These are phyloP conservation scores for Coemansia nantahalensis DNA, from an alignment of 192 early-diverging fungal species.

Conservation along the genomic window DNA sequence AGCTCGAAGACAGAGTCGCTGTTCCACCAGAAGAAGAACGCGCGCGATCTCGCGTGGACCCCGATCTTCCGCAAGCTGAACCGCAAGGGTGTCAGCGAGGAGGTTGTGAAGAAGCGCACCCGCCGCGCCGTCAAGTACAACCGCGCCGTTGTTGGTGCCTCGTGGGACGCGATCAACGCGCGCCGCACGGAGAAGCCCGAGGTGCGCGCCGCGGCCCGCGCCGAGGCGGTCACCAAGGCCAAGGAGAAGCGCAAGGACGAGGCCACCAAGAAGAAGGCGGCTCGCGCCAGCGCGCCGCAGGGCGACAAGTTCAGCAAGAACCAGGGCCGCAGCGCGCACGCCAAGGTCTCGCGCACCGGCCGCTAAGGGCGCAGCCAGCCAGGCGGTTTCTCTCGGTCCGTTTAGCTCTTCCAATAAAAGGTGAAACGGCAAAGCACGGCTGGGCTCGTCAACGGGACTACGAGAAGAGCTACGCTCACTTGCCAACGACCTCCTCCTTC, in stretches of 20 bases:
- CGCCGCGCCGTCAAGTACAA: conserved; percentile 93
- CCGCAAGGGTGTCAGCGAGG: conserved; percentile 98
- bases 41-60: conserved; percentile 97
- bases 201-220: conserved; percentile 86
- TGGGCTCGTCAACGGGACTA: no score
- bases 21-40: conserved; percentile 97
- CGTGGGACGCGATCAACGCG: conserved; percentile 94
- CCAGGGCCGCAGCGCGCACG: conserved; percentile 33
- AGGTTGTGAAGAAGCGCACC: conserved; percentile 95
- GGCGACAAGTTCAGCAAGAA: conserved; percentile 40
- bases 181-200: conserved; percentile 97
- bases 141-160: conserved; percentile 93
- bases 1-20: conserved; percentile 96
- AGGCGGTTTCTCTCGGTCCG: conserved; percentile 6
- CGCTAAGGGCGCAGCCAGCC: conserved; percentile 15
- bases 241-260: conserved; percentile 94
- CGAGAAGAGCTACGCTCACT: conserved; percentile 11
- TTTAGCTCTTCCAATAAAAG: not conserved
- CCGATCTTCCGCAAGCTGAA: conserved; percentile 95
- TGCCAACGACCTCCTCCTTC: conserved; percentile 46
- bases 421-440: not conserved
- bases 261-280: conserved; percentile 82
- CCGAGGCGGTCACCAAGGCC: conserved; percentile 75
- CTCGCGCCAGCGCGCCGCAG: conserved; percentile 67
- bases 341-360: conserved; percentile 44